A percentile compares a stretch with the other conserved stretches of the same genome.
These are phyloP conservation scores for Mycena rosella DNA, from an alignment of 768 basidiomycete species.

Conservation along the genomic window DNA sequence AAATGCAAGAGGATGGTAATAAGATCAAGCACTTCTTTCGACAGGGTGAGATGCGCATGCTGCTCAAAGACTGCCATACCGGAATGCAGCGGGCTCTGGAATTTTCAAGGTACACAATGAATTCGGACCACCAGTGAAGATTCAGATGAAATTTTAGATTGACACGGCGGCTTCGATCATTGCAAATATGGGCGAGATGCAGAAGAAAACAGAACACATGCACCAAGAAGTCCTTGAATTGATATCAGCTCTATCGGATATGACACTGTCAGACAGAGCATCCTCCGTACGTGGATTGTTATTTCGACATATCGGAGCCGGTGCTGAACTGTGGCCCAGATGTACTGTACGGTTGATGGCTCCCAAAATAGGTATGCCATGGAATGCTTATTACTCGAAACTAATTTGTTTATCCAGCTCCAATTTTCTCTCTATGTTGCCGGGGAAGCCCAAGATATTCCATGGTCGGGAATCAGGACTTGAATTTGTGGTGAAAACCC, in stretches of 20 bases:
- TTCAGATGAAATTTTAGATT: background rate
- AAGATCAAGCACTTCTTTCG: background rate
- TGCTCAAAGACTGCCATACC: background rate
- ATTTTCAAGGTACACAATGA: background rate
- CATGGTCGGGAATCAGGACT: background rate
- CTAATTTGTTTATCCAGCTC: background rate
- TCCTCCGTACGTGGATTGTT: no score
- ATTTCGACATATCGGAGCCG: no score
- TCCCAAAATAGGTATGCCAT: background rate
- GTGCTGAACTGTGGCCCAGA: no score
- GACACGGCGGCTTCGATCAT: background rate
- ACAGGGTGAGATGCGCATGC: background rate
- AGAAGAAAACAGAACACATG: no score
- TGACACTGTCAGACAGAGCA: no score
- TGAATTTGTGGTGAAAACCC: background rate
- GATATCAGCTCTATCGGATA: no score
- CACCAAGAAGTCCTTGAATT: no score
- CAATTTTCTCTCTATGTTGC: background rate
- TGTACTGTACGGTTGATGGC: background rate
- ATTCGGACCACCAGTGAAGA: background rate
- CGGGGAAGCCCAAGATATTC: background rate
- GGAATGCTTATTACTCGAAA: no score
- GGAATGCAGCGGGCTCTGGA: background rate
- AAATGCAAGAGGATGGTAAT: background rate
- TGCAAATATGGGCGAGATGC: no score